A percentile compares a stretch with the other conserved stretches of the same genome.
Evolutionary conservation across 371 early-diverging fungal genomes (phyloP).

Genomic region (Rhizopus delemar): DNA sequence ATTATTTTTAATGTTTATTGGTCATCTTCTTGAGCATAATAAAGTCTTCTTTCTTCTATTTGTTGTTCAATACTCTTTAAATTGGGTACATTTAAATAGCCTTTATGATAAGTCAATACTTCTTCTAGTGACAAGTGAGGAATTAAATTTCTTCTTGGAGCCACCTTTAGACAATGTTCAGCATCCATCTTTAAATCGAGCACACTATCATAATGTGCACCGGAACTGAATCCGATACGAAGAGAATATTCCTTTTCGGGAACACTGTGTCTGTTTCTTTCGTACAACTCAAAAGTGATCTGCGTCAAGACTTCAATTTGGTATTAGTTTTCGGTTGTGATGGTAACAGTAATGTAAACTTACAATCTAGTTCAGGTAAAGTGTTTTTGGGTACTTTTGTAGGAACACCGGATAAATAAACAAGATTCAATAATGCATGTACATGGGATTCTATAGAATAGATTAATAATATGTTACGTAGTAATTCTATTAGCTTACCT

Average conservation of each 20-base stretch:
- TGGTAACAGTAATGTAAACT: slow-evolving; percentile 20
- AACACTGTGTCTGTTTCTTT: slow-evolving; percentile 69
- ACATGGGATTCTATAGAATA: slow-evolving; percentile 79
- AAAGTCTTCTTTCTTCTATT: slow-evolving; percentile 48
- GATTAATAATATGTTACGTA: not conserved
- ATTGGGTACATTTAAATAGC: slow-evolving; percentile 49
- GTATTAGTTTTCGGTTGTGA: not conserved
- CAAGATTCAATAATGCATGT: slow-evolving; percentile 86
- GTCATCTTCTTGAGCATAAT: slow-evolving; percentile 55
- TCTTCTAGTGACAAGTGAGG: slow-evolving; percentile 50
- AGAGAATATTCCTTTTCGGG: slow-evolving; percentile 80
- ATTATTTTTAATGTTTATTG: slow-evolving; percentile 21
- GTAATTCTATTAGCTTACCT: slow-evolving; percentile 32
- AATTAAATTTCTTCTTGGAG: slow-evolving; percentile 61
- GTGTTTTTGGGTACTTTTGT: slow-evolving; percentile 66
- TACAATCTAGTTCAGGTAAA: slow-evolving; percentile 92
- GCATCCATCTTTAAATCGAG: slow-evolving; percentile 88
- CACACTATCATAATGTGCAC: slow-evolving; percentile 88
- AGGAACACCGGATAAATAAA: slow-evolving; percentile 83
- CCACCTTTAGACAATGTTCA: slow-evolving; percentile 85
- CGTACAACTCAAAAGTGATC: slow-evolving; percentile 96
- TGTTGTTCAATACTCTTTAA: slow-evolving; percentile 45
- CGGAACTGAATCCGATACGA: slow-evolving; percentile 88
- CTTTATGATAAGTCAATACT: slow-evolving; percentile 44
- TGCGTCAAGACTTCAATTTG: slow-evolving; percentile 79